Evolutionary conservation across 352 stramenopile species (phyloP), one percentile per base, ranked within the genome.

Genomic region (Globisporangium viniferum): DNA sequence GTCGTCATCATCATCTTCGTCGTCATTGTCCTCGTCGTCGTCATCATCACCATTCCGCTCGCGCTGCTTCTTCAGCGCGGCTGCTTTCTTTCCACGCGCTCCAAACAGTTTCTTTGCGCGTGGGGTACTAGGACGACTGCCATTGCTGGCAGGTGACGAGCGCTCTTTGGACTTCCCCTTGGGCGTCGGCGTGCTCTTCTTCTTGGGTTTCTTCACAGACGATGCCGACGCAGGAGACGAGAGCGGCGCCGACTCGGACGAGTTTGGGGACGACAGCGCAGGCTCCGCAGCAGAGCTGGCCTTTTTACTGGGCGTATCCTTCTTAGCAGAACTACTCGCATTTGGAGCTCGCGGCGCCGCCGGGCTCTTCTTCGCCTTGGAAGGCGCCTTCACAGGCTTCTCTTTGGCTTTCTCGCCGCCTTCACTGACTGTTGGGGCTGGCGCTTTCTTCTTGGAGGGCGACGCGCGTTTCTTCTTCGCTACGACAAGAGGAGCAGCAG

Each of bases 1-100:
- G 14, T 82, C 75, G 59, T 83, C 74, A 4, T 79, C 75, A 18
- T 71, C 63, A 6, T 73, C 56, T 10, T 73, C 64, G 14, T 75
- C 54, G 15, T 82, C 67, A 8, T 80, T 61, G 8, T 73, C 60
- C 1, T 70, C 69, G n/a, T 79, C 69, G 14, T 71, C 64, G 10
- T 75, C 54, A 24, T 68, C 54, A 39, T 74, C 44, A 44, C 49
- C 36, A 27, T 56, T 41, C 31, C 48, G 29, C 15, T 64, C 44
- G 54, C 9, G 39, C 53, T 55, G 41, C 53, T 70, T 70, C 60
- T 72, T 66, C 24, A 63, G 31, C 41, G 59, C 58, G 12, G 59
- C 24, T 20, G 60, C 66, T 31, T 69, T 74, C 65, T 70, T 63
- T 64, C 68, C 60, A 0, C 57, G 39, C 39, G 12, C 39, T 18